Conservation (phyloP, 352 stramenopile species). For the Phytophthora uliginosa region DNA sequence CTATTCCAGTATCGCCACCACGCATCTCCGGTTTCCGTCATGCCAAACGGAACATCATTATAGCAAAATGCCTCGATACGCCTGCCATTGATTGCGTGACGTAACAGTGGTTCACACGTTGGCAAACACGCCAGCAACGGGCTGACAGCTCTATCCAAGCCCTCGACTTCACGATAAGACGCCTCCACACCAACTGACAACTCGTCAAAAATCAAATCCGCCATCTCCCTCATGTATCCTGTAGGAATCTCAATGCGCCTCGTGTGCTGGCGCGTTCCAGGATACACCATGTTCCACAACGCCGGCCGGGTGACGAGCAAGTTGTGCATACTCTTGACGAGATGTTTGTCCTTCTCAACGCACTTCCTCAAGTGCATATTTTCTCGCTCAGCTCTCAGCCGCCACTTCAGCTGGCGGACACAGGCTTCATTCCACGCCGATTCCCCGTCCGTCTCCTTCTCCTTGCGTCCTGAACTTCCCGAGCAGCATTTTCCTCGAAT, state of each 20-base stretch:
- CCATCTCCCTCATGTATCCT: constrained; percentile 6
- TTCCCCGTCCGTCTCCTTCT: not conserved
- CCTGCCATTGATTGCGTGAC: constrained; percentile 31
- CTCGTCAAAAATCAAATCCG: constrained; percentile 35
- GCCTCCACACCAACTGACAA: constrained; percentile 32
- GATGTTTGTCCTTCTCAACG: constrained; percentile 28
- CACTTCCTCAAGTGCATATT: constrained; percentile 36
- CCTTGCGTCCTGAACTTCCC: not conserved
- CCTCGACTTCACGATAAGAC: constrained; percentile 40
- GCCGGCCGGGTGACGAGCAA: constrained; percentile 15
- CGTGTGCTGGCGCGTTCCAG: constrained; percentile 16
- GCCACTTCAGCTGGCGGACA: constrained; percentile 19
- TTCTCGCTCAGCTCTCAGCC: constrained; percentile 29
- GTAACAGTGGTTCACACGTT: constrained; percentile 27
- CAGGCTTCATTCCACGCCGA: constrained; percentile 11
- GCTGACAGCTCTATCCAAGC: constrained; percentile 28
- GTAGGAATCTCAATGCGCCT: constrained; percentile 30
- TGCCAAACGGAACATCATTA: constrained; percentile 42
- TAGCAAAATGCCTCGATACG: constrained; percentile 39
- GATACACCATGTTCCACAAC: constrained; percentile 20
- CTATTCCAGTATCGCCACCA: constrained; percentile 43
- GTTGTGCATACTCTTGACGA: constrained; percentile 29
- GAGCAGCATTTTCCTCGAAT: not conserved
- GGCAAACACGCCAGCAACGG: constrained; percentile 14
- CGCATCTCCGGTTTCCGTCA: constrained; percentile 36